phyloP scores from a whole-genome alignment of 352 stramenopile genomes.

The Plasmopara halstedii region DNA sequence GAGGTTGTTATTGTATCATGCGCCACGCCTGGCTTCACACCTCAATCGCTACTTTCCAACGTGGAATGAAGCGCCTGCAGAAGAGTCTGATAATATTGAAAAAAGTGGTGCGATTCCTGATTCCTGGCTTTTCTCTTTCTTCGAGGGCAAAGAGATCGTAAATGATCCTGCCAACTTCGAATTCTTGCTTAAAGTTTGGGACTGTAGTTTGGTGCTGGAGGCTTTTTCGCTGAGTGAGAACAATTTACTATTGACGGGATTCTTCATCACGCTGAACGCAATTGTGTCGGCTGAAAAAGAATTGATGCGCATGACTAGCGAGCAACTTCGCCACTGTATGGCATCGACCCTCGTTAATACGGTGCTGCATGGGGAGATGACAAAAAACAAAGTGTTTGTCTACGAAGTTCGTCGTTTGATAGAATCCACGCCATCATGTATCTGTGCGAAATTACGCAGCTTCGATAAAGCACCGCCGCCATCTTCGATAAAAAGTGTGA shows the following conservation, averaged over 20 bases:
- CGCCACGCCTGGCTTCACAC: constrained; percentile 56
- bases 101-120: constrained; percentile 37
- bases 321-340: constrained; percentile 71
- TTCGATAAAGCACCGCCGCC: constrained; percentile 15
- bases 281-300: constrained; percentile 50
- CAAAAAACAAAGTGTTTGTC: constrained; percentile 25
- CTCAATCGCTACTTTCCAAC: constrained; percentile 67
- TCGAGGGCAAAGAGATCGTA: constrained; percentile 41
- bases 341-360: constrained; percentile 41
- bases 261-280: constrained; percentile 41
- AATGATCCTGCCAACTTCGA: constrained; percentile 34
- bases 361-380: constrained; percentile 22
- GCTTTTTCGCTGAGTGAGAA: constrained; percentile 12
- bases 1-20: constrained; percentile 69
- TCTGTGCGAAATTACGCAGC: constrained; percentile 46
- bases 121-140: constrained; percentile 70
- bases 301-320: constrained; percentile 60
- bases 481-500: constrained; percentile 1
- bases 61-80: constrained; percentile 35
- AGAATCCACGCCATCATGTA: constrained; percentile 51
- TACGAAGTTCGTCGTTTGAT: constrained; percentile 42
- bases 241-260: constrained; percentile 11
- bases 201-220: constrained; percentile 52
- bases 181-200: constrained; percentile 58
- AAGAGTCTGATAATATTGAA: constrained; percentile 16